Evolutionary conservation across 495 filamentous ascomycete genomes (phyloP), one percentile per base, ranked within the genome.

Genomic region (Tuber magnatum): DNA sequence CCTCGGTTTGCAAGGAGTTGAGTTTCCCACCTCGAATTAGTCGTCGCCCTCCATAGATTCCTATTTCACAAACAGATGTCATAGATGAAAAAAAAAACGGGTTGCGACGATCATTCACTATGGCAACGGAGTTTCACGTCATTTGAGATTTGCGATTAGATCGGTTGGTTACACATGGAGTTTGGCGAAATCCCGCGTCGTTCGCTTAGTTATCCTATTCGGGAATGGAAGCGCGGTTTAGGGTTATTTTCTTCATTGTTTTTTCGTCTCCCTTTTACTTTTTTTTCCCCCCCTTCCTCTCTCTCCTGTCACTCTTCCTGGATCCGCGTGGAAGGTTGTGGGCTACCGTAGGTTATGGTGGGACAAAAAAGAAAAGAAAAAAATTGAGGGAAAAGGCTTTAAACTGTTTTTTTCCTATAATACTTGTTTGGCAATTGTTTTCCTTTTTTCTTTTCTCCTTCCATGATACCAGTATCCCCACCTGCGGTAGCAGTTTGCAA

Each of bases 151-250:
- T 38, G 70, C 72, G 35, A 40, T 39, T 69, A 40, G 43, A 38
- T 35, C 56, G 42, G 42, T 71, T 48, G 39, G 70, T 71, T 78
- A 71, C 76, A 74, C 71, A 51, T 20, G 18, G 41, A 72, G 68
- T 74, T 71, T 74, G 69, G 69, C 44, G 68, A 69, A 75, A 41
- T 71, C 65, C 69, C 43, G 28, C 43, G 10, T 35, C 32, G 68
- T 51, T 78, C 72, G 39, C 76, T 74, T 74, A 78, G 42, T 28
- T 8, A 69, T 69, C 74, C 56, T 43, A 39, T 76, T 77, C 43
- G 74, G 68, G 74, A 72, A 72, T 43, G 2, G 69, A 38, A 74
- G 28, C 51, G 56, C 56, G 56, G 28, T 35, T 65, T 18, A 32
- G 56, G 56, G 56, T 32, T 65, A 20, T 65, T 65, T 65, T 32